Base-by-base conservation (phyloP, 495 filamentous ascomycete genomes). In the Trichoderma asperelloides region DNA sequence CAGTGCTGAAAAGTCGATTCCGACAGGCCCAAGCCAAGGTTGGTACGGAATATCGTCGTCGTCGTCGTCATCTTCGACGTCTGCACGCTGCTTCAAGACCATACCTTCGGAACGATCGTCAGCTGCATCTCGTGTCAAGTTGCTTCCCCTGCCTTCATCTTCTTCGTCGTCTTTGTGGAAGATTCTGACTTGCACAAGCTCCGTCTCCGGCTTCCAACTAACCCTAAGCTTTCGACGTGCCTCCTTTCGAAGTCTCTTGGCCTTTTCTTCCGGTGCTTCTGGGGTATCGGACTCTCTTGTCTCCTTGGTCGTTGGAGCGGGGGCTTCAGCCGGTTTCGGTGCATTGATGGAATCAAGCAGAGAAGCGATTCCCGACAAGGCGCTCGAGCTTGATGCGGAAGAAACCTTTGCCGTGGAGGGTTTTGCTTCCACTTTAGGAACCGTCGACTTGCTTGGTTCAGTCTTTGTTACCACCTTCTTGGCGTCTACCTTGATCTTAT, bases 71-170 rank as follows among this genome's bases (percentile, higher is more conserved):
- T 91, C 89, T 40, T 88, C 89, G 1, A 87, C 74, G 2, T 85
- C 79, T 45, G 90, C 73, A 28, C 75, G 72, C 62, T 78, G 84
- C 74, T 92, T 95, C 70, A 95, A 85, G 74, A 91, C 89, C 68
- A 88, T 88, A 39, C 92, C 91, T 78, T 97, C 93, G 23, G 84
- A 84, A 37, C 86, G 86, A 63, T 89, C 85, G 69, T 93, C 90
- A 45, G 85, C 84, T 2, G 84, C 85, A 76, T 93, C 89, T 45
- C 87, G 84, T 41, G 87, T 76, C 76, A 87, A 84, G 65, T 82
- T 87, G 68, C 84, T 82, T 30, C 86, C 82, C 11, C 87, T 88
- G n/a, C 87, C 88, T 67, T 88, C 79, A 66, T 95, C 90, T 73
- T 96, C 91, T 27, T 92, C 90, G 2, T 88, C 74, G 39, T 75